These are phyloP conservation scores for Ceratobasidium sp. DNA, from an alignment of 1,284 basidiomycete genomes.

Conservation along the genomic window DNA sequence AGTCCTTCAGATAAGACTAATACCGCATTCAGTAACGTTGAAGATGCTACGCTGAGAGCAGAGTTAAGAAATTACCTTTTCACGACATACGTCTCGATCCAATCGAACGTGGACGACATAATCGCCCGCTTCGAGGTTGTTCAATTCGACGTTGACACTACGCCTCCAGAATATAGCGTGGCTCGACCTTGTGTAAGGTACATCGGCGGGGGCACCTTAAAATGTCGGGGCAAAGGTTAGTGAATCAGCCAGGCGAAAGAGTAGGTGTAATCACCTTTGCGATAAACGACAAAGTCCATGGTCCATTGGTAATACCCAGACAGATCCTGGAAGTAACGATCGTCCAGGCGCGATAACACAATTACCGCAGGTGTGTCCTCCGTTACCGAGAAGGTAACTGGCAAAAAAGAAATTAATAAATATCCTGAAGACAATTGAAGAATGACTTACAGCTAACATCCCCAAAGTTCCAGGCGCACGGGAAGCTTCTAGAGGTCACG, in stretches of 20 bases:
- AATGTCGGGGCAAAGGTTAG: too few species aligned
- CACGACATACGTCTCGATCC: conserved; percentile 29
- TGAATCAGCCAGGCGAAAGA: too few species aligned
- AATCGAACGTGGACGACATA: conserved; percentile 31
- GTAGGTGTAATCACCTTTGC: conserved; percentile 10
- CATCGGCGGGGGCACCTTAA: conserved; percentile 22
- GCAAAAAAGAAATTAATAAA: background rate
- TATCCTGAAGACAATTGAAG: conserved; percentile 7
- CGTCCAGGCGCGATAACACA: conserved; percentile 17
- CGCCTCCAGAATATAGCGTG: conserved; percentile 28
- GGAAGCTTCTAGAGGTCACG: conserved; percentile 55
- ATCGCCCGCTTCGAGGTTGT: conserved; percentile 34
- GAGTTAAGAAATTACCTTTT: conserved; percentile 17
- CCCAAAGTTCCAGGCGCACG: conserved; percentile 66
- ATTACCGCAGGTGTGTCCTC: conserved; percentile 25
- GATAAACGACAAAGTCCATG: conserved; percentile 33
- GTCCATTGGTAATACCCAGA: conserved; percentile 31
- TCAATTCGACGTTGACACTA: conserved; percentile 27
- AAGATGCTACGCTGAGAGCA: background rate
- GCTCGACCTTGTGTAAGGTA: conserved; percentile 18
- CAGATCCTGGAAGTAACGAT: conserved; percentile 12
- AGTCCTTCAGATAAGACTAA: conserved; percentile 31
- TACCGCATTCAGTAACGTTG: background rate
- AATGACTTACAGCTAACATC: conserved; percentile 53
- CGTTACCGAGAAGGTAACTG: conserved; percentile 28